Evolutionary conservation across 345 rosid species (phyloP), one percentile per base, ranked within the genome.

Genomic region (Pelargonium nanum): DNA sequence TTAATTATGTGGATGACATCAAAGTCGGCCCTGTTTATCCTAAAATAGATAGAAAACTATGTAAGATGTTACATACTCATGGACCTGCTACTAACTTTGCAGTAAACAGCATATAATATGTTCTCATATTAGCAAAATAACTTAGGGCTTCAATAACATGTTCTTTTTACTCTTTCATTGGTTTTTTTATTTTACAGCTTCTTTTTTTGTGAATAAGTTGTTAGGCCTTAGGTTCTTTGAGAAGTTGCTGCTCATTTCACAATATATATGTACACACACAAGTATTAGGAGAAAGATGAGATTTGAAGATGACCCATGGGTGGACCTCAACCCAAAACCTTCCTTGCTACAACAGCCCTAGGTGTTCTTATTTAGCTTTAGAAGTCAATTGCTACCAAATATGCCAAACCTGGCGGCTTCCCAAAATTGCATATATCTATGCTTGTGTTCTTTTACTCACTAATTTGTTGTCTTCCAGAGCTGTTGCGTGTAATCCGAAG

Each of bases 401-500:
- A 3, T 40, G 15, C 7, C 48, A 2, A 40, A 40, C 15, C 48
- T 40, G 48, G 48, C 2, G 45, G 22, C 44, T 56, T 32, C 19
- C 32, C n/a, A n/a, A n/a, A n/a, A n/a, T n/a, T n/a, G 57, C 28
- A 51, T 23, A 22, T 67, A 22, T 57, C 25, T 56, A 62, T 50
- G 60, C 40, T 52, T 68, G 67, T 20, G 20, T 23, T 44, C 52
- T 65, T 60, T 58, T 25, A 58, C 16, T 54, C 13, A 24, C 53
- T 58, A 44, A 28, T 52, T 52, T 22, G 54, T 65, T 73, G 52
- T 70, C 48, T 65, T 82, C 54, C 85, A 86, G 92, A 86, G 68
- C 72, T 86, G 59, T 48, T 86, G 79, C 85, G 89, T 58, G 82
- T 80, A 63, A 76, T 86, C 63, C 76, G 89, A 81, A 79, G 92